Conservation (phyloP, 106 monocot genomes). For the Agapanthus africanus region DNA sequence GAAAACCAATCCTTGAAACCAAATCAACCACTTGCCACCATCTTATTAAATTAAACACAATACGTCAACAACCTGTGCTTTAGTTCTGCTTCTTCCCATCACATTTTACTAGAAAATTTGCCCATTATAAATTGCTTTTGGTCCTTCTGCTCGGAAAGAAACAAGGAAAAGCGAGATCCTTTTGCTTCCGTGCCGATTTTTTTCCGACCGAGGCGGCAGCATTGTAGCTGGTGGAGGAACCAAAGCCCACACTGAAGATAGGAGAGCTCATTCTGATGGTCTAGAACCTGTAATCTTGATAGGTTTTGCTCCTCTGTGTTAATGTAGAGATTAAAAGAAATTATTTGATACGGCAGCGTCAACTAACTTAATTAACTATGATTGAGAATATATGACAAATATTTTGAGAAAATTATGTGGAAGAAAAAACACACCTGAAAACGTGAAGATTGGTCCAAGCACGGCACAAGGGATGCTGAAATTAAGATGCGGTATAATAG, state of each 20-base stretch:
- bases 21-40: no score
- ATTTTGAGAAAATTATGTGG: background rate
- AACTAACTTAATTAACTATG: background rate
- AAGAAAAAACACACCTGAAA: no score
- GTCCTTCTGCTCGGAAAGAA: slow-evolving; percentile 47
- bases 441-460: slow-evolving; percentile 55
- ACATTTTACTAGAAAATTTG: slow-evolving; percentile 36
- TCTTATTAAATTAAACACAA: no score
- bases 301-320: slow-evolving; percentile 43
- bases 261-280: slow-evolving; percentile 47
- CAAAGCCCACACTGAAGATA: slow-evolving; percentile 75
- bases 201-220: slow-evolving; percentile 12
- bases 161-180: slow-evolving; percentile 58
- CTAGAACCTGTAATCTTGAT: slow-evolving; percentile 33
- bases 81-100: no score
- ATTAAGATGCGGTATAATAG: slow-evolving; percentile 72
- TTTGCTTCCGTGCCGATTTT: slow-evolving; percentile 29
- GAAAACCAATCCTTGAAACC: no score
- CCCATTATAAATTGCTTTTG: slow-evolving; percentile 7
- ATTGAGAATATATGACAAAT: background rate
- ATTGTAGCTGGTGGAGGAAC: slow-evolving; percentile 29
- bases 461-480: slow-evolving; percentile 80
- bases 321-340: no score
- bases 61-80: no score
- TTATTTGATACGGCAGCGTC: background rate